phyloP scores from a whole-genome alignment of 1,284 basidiomycete genomes.

The Chalciporus sp. region DNA sequence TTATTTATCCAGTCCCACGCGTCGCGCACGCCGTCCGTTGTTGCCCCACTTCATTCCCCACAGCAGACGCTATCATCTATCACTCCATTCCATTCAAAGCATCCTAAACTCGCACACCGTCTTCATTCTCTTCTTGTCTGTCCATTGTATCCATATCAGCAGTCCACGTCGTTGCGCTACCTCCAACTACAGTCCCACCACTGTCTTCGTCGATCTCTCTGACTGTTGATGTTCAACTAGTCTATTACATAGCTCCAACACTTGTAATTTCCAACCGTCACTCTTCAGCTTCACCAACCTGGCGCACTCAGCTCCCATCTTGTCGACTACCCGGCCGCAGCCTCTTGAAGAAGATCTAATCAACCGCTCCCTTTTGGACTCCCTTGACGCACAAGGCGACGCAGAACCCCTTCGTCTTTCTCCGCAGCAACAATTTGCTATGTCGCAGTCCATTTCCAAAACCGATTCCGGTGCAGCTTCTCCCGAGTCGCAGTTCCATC shows the following conservation, averaged over 20 bases:
- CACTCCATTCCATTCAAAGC: constrained; percentile 18
- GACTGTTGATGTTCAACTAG: constrained; percentile 42
- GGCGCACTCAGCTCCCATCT: constrained; percentile 62
- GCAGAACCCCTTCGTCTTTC: constrained; percentile 58
- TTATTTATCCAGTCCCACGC: constrained; percentile 41
- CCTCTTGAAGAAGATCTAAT: constrained; percentile 77
- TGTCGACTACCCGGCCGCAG: constrained; percentile 51
- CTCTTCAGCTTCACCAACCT: constrained; percentile 51
- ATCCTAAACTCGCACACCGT: constrained; percentile 27
- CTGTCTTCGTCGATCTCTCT: constrained; percentile 24
- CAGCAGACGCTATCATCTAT: constrained; percentile 23
- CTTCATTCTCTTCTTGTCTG: constrained; percentile 24
- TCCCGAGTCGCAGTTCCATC: constrained; percentile 55
- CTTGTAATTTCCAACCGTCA: constrained; percentile 30
- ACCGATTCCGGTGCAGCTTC: constrained; percentile 55
- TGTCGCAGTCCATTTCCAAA: constrained; percentile 43
- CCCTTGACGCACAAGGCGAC: constrained; percentile 78
- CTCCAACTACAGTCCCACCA: constrained; percentile 19
- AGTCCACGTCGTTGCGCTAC: constrained; percentile 34
- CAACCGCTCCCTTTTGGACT: constrained; percentile 78
- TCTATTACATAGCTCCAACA: constrained; percentile 33
- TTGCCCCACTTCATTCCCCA: constrained; percentile 20
- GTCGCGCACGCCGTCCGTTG: constrained; percentile 37
- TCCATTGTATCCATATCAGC: constrained; percentile 41
- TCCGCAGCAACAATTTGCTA: constrained; percentile 24